Conservation (phyloP, 129 eudicot species). For the Glebionis coronaria region DNA sequence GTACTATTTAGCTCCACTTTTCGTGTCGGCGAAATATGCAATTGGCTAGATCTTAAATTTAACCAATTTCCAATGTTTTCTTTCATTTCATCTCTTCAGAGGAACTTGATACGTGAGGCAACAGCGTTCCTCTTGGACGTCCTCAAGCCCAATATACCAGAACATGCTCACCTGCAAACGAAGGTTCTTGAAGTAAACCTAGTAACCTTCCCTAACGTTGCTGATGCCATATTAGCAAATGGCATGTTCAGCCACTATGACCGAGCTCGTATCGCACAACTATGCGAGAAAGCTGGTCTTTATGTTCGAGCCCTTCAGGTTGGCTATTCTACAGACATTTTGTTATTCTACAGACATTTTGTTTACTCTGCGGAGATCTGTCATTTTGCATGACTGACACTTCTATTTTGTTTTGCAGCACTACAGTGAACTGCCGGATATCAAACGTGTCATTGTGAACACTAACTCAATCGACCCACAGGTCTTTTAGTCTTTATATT, state of each 20-base stretch:
- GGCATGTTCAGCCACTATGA: conserved; percentile 89
- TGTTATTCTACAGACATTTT: background rate
- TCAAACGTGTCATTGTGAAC: conserved; percentile 90
- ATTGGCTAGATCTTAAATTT: no score
- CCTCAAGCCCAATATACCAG: conserved; percentile 81
- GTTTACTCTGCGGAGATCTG: background rate
- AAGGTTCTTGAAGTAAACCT: conserved; percentile 28
- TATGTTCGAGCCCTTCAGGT: conserved; percentile 3
- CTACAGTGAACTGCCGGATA: conserved; percentile 74
- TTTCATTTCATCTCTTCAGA: conserved; percentile 37
- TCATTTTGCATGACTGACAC: no score
- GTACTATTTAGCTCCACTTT: no score
- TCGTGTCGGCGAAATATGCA: no score
- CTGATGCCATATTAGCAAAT: conserved; percentile 95
- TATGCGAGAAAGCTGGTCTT: background rate
- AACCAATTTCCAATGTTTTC: no score
- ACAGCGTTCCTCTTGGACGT: conserved; percentile 87
- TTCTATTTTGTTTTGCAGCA: conserved; percentile 44
- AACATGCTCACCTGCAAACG: conserved; percentile 73
- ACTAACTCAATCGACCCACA: conserved; percentile 98
- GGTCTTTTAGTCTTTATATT: conserved; percentile 34
- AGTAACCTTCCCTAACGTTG: conserved; percentile 72
- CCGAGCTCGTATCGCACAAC: background rate
- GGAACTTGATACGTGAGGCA: conserved; percentile 93
- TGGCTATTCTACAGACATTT: background rate